Evolutionary conservation across 148 eudicot genomes (phyloP).

Genomic region (Drosera capensis): DNA sequence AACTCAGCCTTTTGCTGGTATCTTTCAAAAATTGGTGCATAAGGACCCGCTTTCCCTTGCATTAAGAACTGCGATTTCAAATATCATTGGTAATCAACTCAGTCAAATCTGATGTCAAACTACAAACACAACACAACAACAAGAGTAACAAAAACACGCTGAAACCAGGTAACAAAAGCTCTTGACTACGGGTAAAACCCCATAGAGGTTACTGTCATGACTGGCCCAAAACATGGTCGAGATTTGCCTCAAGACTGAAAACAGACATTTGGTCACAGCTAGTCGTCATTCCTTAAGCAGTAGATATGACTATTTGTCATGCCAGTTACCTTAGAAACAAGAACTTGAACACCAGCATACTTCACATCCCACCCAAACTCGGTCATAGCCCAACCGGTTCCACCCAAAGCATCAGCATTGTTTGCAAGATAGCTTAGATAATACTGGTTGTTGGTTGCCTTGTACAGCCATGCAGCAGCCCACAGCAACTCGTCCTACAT

Average conservation of each 20-base stretch:
- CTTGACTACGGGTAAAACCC: too few relatives aligned
- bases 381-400: conserved; percentile 93
- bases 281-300: neutral
- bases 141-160: neutral
- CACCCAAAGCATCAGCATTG: conserved; percentile 75
- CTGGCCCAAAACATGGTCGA: too few relatives aligned
- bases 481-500: conserved; percentile 85
- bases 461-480: conserved; percentile 98
- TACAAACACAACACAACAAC: neutral
- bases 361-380: conserved; percentile 99
- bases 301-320: neutral
- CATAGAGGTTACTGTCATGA: too few relatives aligned
- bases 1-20: conserved; percentile 84
- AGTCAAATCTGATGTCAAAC: neutral
- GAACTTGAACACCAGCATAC: conserved; percentile 96
- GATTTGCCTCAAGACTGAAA: neutral
- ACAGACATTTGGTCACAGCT: neutral
- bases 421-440: conserved; percentile 70
- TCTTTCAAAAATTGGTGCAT: conserved; percentile 35
- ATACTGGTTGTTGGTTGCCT: conserved; percentile 64
- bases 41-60: conserved; percentile 57
- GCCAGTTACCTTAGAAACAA: conserved; percentile 83
- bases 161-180: too few relatives aligned
- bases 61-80: conserved; percentile 49
- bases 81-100: neutral